Conservation (phyloP, 2,329 filamentous ascomycete species). For the Geoglossum cookeanum region DNA sequence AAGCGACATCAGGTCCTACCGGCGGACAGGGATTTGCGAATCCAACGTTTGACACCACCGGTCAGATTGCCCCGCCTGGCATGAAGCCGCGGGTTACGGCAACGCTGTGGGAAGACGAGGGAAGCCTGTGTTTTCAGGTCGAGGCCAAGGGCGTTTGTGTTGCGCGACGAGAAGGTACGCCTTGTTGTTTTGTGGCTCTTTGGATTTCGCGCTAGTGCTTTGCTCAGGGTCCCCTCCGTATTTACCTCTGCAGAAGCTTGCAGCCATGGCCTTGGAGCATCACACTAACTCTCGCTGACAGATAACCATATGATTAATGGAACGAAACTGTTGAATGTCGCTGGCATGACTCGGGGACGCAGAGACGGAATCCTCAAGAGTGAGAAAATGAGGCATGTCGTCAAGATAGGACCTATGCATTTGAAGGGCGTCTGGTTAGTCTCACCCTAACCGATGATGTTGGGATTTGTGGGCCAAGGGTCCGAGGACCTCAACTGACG, state of each 20-base stretch:
- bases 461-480: not conserved
- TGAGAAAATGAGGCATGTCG: slow-evolving; percentile 89
- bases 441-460: not conserved
- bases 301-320: slow-evolving; percentile 99
- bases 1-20: not conserved
- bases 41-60: slow-evolving; percentile 63
- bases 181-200: not conserved
- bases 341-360: slow-evolving; percentile 90
- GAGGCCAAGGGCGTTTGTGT: slow-evolving; percentile 94
- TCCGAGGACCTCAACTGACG: not conserved
- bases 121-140: slow-evolving; percentile 92
- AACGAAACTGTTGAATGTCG: slow-evolving; percentile 90
- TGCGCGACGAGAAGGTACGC: slow-evolving; percentile 70
- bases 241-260: not conserved
- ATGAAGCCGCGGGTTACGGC: slow-evolving; percentile 95
- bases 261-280: not conserved
- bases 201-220: no score
- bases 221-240: not conserved
- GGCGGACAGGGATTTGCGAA: slow-evolving; percentile 25
- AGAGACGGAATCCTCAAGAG: slow-evolving; percentile 94
- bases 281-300: slow-evolving; percentile 18
- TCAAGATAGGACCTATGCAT: slow-evolving; percentile 98
- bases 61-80: slow-evolving; percentile 75
- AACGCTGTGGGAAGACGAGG: slow-evolving; percentile 95
- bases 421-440: slow-evolving; percentile 80